Evolutionary conservation across 2,329 filamentous ascomycete genomes (phyloP).

Genomic region (Zymoseptoria brevis): DNA sequence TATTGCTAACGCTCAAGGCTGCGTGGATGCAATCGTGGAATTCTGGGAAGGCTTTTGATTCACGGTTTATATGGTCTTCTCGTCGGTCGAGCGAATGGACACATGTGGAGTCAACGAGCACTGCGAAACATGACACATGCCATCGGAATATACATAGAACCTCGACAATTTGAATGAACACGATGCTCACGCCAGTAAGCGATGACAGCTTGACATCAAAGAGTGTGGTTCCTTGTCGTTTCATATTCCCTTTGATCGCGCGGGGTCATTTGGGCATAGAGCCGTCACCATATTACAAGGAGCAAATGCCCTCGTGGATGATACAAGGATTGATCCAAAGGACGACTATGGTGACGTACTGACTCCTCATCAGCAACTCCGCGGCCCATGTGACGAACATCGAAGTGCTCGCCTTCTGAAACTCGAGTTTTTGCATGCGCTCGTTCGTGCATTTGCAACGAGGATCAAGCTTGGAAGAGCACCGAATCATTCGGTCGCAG

Average conservation of each 20-base stretch:
- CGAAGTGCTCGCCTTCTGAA: neutral
- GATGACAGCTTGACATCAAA: neutral
- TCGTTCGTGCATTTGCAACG: neutral
- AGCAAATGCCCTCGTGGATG: neutral
- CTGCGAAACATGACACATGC: neutral
- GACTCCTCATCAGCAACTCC: neutral
- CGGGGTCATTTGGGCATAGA: neutral
- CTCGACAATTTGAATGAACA: neutral
- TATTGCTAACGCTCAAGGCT: conserved; percentile 51
- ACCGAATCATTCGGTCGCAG: neutral
- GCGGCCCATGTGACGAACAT: too few relatives aligned
- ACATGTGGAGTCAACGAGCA: neutral
- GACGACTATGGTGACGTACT: neutral
- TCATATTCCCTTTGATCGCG: neutral
- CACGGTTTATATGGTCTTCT: neutral
- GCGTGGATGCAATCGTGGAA: conserved; percentile 46
- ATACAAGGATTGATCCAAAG: neutral
- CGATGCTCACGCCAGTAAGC: neutral
- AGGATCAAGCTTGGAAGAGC: neutral
- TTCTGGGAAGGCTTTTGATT: conserved; percentile 29
- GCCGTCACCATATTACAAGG: neutral
- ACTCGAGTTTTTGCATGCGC: neutral
- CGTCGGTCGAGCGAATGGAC: neutral
- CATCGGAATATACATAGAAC: neutral
- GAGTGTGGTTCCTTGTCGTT: neutral